Evolutionary conservation across 2,329 filamentous ascomycete genomes (phyloP).

Genomic region (Fonsecaea pugnacius): DNA sequence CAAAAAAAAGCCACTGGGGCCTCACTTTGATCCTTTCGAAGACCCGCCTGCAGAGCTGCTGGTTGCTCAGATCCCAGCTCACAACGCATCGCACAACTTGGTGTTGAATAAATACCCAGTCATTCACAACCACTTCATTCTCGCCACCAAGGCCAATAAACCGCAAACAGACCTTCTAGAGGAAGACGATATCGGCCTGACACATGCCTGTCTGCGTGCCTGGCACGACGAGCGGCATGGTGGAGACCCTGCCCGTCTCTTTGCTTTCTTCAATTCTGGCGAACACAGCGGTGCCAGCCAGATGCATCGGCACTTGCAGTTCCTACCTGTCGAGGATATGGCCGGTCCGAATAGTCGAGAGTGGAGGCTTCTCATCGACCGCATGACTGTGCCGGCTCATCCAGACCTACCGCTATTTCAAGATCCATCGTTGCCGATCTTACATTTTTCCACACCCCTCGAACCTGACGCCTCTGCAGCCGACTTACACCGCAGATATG

Average conservation of each 20-base stretch:
- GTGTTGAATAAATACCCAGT: constrained; percentile 57
- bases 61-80: constrained; percentile 45
- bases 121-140: constrained; percentile 55
- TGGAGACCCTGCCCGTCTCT: constrained; percentile 40
- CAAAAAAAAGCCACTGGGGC: constrained; percentile 16
- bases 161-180: constrained; percentile 52
- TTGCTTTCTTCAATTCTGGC: constrained; percentile 57
- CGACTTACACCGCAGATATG: constrained; percentile 45
- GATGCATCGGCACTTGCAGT: constrained; percentile 54
- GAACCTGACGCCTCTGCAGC: constrained; percentile 26
- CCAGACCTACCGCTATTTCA: constrained; percentile 55
- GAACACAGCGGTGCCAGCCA: constrained; percentile 55
- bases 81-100: constrained; percentile 45
- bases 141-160: constrained; percentile 52
- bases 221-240: constrained; percentile 42
- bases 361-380: constrained; percentile 59
- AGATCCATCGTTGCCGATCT: constrained; percentile 45
- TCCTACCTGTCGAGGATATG: constrained; percentile 54
- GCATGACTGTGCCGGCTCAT: constrained; percentile 38
- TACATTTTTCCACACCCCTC: constrained; percentile 34
- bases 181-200: constrained; percentile 47
- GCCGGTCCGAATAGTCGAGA: constrained; percentile 33
- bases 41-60: constrained; percentile 50
- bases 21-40: constrained; percentile 51
- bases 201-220: constrained; percentile 48